phyloP scores from a whole-genome alignment of 208 protist genomes.

The Trypanosoma brucei region DNA sequence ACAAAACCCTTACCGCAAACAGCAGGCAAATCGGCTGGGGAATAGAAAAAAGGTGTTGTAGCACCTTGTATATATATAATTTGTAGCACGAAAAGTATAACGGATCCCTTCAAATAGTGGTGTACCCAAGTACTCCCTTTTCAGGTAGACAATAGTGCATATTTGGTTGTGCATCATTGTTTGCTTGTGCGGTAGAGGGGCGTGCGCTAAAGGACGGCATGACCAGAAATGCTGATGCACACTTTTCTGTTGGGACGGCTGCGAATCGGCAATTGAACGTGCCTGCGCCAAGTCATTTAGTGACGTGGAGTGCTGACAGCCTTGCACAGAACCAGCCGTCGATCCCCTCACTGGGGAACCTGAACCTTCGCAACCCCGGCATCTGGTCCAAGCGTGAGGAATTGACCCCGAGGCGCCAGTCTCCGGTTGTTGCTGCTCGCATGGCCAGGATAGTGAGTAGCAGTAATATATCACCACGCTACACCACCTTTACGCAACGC shows the following conservation, averaged over 20 bases:
- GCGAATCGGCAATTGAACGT: not conserved
- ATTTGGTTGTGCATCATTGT: not conserved
- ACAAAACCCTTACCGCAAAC: no score
- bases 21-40: no score
- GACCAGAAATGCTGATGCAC: not conserved
- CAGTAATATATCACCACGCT: constrained; percentile 18
- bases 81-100: no score
- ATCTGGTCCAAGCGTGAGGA: constrained; percentile 1
- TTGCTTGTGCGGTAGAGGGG: not conserved
- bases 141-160: not conserved
- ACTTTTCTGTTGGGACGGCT: not conserved
- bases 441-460: not conserved
- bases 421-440: constrained; percentile 5
- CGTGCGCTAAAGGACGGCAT: not conserved
- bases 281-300: constrained; percentile 3
- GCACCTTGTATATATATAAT: no score
- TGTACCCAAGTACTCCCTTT: not conserved
- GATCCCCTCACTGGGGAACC: constrained; percentile 6
- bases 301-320: constrained; percentile 5
- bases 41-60: no score
- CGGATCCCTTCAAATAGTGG: no score
- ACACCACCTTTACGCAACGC: constrained; percentile 11
- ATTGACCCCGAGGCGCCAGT: constrained; percentile 9
- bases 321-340: not conserved
- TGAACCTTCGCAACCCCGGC: constrained; percentile 3